Conservation (phyloP, 2,329 filamentous ascomycete species). For the Colletotrichum orbiculare region DNA sequence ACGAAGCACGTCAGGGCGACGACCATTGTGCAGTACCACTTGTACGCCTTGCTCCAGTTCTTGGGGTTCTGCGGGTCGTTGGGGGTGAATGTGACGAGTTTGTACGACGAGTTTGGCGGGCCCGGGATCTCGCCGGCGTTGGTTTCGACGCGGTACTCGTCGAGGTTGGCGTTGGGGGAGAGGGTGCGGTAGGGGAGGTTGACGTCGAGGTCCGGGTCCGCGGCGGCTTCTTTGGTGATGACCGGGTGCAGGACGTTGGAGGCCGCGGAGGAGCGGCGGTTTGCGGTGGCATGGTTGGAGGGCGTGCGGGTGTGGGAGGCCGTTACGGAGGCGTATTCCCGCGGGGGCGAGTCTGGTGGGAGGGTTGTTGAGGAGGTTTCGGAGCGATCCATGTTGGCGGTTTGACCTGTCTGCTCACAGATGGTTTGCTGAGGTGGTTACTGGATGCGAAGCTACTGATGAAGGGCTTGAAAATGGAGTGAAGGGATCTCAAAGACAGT, state of each 20-base stretch:
- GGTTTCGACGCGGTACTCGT: constrained; percentile 75
- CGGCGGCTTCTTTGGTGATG: constrained; percentile 47
- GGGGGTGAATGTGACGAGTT: constrained; percentile 73
- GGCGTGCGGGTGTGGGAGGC: neutral
- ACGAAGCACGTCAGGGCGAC: constrained; percentile 82
- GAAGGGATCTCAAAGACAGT: neutral
- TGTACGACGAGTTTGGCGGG: constrained; percentile 51
- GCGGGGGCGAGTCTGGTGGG: constrained; percentile 12
- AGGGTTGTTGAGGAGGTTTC: constrained; percentile 26
- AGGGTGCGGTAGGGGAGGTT: constrained; percentile 76
- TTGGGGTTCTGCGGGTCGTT: constrained; percentile 84
- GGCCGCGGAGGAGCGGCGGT: constrained; percentile 41
- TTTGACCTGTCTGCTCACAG: neutral
- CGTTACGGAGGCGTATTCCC: constrained; percentile 23
- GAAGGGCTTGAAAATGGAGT: neutral
- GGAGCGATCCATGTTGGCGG: constrained; percentile 20
- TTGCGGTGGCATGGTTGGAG: neutral
- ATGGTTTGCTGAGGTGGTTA: neutral
- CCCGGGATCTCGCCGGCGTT: constrained; percentile 69
- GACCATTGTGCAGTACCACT: constrained; percentile 89
- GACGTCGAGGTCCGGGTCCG: constrained; percentile 57
- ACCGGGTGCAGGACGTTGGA: constrained; percentile 34
- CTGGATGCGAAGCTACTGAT: neutral
- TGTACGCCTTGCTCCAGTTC: constrained; percentile 82
- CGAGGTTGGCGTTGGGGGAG: constrained; percentile 68